Evolutionary conservation across 1,139 yeast genomes (phyloP).

Genomic region (Suhomyces kunorum): DNA sequence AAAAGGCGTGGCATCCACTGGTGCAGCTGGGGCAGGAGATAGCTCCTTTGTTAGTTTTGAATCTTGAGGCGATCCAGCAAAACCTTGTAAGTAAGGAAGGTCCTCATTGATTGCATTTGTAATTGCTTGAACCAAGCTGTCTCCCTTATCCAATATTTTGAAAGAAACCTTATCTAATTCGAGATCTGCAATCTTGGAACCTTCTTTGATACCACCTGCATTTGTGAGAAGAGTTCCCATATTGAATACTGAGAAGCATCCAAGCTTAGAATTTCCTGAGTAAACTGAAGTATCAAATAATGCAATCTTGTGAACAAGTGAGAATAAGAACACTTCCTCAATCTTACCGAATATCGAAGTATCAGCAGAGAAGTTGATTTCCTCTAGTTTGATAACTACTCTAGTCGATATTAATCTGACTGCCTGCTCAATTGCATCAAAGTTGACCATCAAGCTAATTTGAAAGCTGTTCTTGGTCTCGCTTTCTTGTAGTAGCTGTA

Average conservation of each 20-base stretch:
- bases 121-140: conserved; percentile 12
- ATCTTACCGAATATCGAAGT: conserved; percentile 10
- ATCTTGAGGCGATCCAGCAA: no score
- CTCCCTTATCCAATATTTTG: conserved; percentile 19
- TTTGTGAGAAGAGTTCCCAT: conserved; percentile 17
- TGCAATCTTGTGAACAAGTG: conserved; percentile 12
- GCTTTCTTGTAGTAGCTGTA: not conserved
- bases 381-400: conserved; percentile 7
- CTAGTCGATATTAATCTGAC: conserved; percentile 9
- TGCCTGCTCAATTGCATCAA: conserved; percentile 20
- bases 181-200: conserved; percentile 18
- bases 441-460: conserved; percentile 11
- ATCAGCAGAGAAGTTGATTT: conserved; percentile 8
- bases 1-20: not conserved
- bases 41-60: not conserved
- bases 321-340: conserved; percentile 12
- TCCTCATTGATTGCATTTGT: conserved; percentile 22
- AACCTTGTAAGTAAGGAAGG: conserved; percentile 20
- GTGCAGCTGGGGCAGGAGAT: not conserved
- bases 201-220: conserved; percentile 18
- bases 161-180: conserved; percentile 16
- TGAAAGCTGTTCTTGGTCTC: not conserved
- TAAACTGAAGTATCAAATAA: conserved; percentile 14
- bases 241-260: conserved; percentile 12
- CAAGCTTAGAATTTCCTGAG: conserved; percentile 13